These are phyloP conservation scores for Ogataea methanolica DNA, from an alignment of 805 yeast species.

Conservation along the genomic window DNA sequence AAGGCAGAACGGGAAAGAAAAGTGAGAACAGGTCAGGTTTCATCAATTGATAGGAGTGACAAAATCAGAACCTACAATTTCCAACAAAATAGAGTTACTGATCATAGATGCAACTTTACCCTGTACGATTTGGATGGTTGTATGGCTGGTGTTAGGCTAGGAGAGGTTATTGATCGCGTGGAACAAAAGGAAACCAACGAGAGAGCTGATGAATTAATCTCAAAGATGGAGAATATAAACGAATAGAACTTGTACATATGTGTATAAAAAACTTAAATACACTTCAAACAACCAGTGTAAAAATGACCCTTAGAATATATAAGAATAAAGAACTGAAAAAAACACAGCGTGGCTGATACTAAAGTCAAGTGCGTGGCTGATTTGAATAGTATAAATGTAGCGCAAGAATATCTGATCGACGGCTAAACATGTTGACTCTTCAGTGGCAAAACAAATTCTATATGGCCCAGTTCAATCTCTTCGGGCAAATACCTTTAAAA, in stretches of 20 bases:
- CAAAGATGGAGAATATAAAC: constrained; percentile 13
- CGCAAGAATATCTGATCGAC: too few species aligned
- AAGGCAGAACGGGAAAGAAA: constrained; percentile 60
- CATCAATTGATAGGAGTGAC: constrained; percentile 85
- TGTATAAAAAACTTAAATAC: background rate
- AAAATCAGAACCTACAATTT: constrained; percentile 91
- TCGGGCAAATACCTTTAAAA: too few species aligned
- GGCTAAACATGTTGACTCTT: too few species aligned
- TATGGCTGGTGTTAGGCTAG: constrained; percentile 55
- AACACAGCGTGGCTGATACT: background rate
- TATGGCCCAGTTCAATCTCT: too few species aligned
- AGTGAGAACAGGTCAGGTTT: constrained; percentile 76
- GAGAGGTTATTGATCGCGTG: constrained; percentile 51
- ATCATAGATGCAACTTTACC: constrained; percentile 82
- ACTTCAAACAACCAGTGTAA: background rate
- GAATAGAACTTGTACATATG: background rate
- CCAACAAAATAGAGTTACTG: constrained; percentile 90
- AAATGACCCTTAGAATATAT: background rate
- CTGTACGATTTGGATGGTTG: constrained; percentile 70
- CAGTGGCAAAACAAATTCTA: background rate
- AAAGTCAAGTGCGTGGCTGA: background rate
- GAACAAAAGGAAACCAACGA: constrained; percentile 42
- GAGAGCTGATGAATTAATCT: constrained; percentile 36
- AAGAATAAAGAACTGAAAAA: background rate
- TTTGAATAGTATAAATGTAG: background rate